A percentile compares a stretch with the other conserved stretches of the same genome.
Evolutionary conservation across 176 grass and related monocot genomes (phyloP).

Genomic region (Rhynchospora breviuscula): DNA sequence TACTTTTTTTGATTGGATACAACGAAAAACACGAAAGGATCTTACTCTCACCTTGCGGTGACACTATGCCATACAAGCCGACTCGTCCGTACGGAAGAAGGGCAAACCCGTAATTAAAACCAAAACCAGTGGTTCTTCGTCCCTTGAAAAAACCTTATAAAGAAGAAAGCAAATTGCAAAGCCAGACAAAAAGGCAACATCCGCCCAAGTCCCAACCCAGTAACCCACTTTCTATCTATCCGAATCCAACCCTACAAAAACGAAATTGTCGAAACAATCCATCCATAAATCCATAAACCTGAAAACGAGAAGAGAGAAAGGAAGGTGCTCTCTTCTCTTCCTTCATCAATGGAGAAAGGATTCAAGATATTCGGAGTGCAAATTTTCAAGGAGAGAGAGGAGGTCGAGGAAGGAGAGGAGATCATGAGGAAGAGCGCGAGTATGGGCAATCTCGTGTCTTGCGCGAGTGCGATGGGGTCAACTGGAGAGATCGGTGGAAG

Average conservation of each 20-base stretch:
- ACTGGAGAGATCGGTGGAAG: neutral
- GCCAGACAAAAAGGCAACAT: neutral
- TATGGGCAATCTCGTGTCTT: slow-evolving; percentile 25
- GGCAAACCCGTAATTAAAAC: neutral
- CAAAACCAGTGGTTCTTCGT: neutral
- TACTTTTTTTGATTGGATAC: neutral
- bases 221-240: slow-evolving; percentile 17
- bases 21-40: neutral
- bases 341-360: slow-evolving; percentile 15
- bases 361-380: slow-evolving; percentile 56
- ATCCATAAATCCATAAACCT: neutral
- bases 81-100: neutral
- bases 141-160: slow-evolving; percentile 1
- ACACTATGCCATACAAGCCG: neutral
- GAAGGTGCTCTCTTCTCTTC: neutral
- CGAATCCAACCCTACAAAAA: neutral
- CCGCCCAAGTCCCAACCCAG: too few relatives aligned
- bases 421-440: slow-evolving; percentile 36
- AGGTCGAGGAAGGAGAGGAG: slow-evolving; percentile 15
- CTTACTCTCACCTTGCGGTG: neutral
- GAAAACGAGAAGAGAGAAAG: neutral
- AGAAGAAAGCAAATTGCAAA: neutral
- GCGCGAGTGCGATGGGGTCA: neutral
- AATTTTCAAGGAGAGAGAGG: slow-evolving; percentile 12
- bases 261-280: neutral